Percentiles rank a stretch among this genome's conserved stretches.
phyloP scores from a whole-genome alignment of 108 stramenopile genomes.

The Nitzschia putrida region DNA sequence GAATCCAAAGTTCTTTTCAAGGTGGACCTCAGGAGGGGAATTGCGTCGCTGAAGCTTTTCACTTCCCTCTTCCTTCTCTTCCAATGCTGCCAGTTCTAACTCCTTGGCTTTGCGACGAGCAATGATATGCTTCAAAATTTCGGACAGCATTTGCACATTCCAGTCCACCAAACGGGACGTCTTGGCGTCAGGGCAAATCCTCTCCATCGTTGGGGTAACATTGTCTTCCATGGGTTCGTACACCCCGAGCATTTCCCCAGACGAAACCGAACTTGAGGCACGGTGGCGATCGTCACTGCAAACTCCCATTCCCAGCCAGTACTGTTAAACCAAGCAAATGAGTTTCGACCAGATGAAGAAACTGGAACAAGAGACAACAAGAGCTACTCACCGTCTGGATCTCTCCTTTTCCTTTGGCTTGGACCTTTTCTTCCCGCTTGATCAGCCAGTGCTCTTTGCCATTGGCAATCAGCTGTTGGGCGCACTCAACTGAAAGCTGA shows the following conservation, averaged over 20 bases:
- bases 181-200: neutral
- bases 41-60: no score
- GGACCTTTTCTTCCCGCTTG: neutral
- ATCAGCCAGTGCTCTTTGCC: constrained; percentile 4
- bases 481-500: no score
- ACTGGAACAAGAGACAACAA: no score
- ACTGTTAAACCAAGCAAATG: no score
- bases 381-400: constrained; percentile 2
- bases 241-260: neutral
- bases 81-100: neutral
- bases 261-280: no score
- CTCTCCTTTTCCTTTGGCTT: constrained; percentile 7
- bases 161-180: constrained; percentile 20
- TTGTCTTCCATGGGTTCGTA: neutral
- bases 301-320: no score
- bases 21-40: no score
- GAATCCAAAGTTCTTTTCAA: no score
- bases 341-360: no score
- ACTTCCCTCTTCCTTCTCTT: neutral
- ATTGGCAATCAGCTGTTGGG: neutral
- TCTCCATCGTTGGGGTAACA: no score
- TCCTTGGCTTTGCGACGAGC: constrained; percentile 7
- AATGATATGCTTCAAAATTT: constrained; percentile 23
- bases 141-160: constrained; percentile 12
- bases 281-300: no score